Percentiles rank a stretch among this genome's conserved stretches.
These are phyloP conservation scores for Pythium aristosporum DNA, from an alignment of 352 stramenopile species.

Conservation along the genomic window DNA sequence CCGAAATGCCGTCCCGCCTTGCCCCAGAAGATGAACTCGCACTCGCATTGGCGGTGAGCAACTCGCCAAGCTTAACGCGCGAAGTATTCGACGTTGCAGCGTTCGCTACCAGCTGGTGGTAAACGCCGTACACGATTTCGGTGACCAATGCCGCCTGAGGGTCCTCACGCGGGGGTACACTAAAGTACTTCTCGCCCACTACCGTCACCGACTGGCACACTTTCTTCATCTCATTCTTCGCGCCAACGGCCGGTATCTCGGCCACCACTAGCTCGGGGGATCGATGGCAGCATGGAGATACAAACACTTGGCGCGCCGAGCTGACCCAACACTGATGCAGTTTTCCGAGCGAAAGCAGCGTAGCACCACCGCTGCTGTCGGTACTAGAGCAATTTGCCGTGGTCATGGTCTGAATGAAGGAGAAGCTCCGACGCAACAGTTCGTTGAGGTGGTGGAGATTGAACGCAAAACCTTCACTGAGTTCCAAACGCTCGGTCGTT, in stretches of 20 bases:
- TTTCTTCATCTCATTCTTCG: conserved; percentile 20
- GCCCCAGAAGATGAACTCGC: conserved; percentile 15
- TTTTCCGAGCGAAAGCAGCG: conserved; percentile 51
- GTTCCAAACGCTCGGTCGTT: conserved; percentile 7
- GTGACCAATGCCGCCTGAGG: conserved; percentile 22
- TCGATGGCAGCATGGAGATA: conserved; percentile 29
- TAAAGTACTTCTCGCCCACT: conserved; percentile 68
- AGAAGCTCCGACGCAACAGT: conserved; percentile 40
- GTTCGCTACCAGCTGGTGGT: conserved; percentile 14
- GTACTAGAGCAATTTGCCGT: background rate
- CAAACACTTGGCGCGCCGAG: conserved; percentile 45
- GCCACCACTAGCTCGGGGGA: background rate
- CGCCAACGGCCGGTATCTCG: background rate
- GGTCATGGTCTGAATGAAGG: conserved; percentile 18
- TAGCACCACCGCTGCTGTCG: conserved; percentile 13
- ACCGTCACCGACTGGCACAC: conserved; percentile 35
- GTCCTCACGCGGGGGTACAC: conserved; percentile 42
- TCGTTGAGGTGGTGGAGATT: conserved; percentile 52
- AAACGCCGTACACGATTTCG: conserved; percentile 45
- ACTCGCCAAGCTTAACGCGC: conserved; percentile 17
- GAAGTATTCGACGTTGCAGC: background rate
- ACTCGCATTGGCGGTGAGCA: conserved; percentile 30
- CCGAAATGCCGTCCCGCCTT: conserved; percentile 8
- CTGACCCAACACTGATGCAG: conserved; percentile 65
- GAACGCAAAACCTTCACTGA: conserved; percentile 33